Evolutionary conservation across 371 early-diverging fungal species (phyloP).

Genomic region (Mucor circinelloides): DNA sequence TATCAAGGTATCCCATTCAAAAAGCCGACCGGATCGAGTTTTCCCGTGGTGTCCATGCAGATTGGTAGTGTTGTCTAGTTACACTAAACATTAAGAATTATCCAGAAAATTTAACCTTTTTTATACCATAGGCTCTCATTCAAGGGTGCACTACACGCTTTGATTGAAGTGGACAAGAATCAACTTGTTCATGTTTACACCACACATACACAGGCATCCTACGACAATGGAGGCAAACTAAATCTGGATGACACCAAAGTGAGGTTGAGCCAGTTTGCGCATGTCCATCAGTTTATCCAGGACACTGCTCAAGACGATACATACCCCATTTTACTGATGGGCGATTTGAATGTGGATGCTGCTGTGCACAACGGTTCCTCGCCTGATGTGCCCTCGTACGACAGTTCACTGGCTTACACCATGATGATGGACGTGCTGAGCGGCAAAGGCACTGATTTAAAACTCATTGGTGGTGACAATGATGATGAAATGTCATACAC

Average conservation of each 20-base stretch:
- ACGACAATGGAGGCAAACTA: conserved; percentile 44
- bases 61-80: conserved; percentile 64
- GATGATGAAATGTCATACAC: background rate
- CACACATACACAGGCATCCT: conserved; percentile 84
- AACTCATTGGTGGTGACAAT: conserved; percentile 7
- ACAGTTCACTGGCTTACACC: conserved; percentile 60
- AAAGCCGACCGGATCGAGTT: conserved; percentile 60
- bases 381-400: conserved; percentile 28
- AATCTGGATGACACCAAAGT: conserved; percentile 55
- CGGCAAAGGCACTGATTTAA: conserved; percentile 54
- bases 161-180: conserved; percentile 51
- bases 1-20: conserved; percentile 74
- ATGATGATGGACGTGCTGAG: conserved; percentile 68
- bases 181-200: conserved; percentile 73
- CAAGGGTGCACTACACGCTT: conserved; percentile 83
- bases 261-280: conserved; percentile 61
- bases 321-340: conserved; percentile 62
- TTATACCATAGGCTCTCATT: conserved; percentile 51
- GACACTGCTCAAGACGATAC: conserved; percentile 39
- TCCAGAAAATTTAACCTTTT: background rate
- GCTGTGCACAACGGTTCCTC: conserved; percentile 41
- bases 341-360: conserved; percentile 80
- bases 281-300: conserved; percentile 67
- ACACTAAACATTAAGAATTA: background rate
- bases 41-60: conserved; percentile 68